A percentile compares a stretch with the other conserved stretches of the same genome.
These are phyloP conservation scores for Trichoderma sp. DNA, from an alignment of 2,329 filamentous ascomycete genomes.

Conservation along the genomic window DNA sequence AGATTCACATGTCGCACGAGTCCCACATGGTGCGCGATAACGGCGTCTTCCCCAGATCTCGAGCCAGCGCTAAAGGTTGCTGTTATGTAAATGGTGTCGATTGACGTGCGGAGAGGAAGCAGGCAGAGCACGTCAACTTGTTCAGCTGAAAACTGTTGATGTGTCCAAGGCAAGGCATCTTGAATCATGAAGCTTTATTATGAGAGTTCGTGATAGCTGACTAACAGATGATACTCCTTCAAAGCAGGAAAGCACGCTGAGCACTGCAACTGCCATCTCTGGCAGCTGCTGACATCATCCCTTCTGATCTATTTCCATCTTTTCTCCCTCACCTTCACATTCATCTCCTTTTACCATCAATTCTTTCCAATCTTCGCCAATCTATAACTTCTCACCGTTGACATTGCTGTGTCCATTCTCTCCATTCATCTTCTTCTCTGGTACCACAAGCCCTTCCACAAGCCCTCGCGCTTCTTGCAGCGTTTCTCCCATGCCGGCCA, in stretches of 20 bases:
- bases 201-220: not conserved
- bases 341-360: not conserved
- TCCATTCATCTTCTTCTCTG: not conserved
- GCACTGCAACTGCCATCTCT: not conserved
- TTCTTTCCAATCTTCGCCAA: not conserved
- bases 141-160: not conserved
- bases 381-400: not conserved
- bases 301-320: not conserved
- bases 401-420: not conserved
- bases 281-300: not conserved
- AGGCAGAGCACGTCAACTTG: not conserved
- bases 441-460: constrained; percentile 2
- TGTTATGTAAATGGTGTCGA: constrained; percentile 9
- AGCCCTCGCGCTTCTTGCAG: constrained; percentile 24
- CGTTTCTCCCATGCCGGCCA: constrained; percentile 27
- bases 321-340: not conserved
- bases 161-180: not conserved
- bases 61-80: constrained; percentile 3
- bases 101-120: not conserved
- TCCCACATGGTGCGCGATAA: constrained; percentile 17
- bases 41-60: constrained; percentile 14
- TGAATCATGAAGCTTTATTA: not conserved
- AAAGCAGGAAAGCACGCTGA: not conserved
- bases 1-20: not conserved
- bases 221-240: not conserved